Base-by-base conservation (phyloP, 2,329 filamentous ascomycete species). In the Phyllachora maydis region DNA sequence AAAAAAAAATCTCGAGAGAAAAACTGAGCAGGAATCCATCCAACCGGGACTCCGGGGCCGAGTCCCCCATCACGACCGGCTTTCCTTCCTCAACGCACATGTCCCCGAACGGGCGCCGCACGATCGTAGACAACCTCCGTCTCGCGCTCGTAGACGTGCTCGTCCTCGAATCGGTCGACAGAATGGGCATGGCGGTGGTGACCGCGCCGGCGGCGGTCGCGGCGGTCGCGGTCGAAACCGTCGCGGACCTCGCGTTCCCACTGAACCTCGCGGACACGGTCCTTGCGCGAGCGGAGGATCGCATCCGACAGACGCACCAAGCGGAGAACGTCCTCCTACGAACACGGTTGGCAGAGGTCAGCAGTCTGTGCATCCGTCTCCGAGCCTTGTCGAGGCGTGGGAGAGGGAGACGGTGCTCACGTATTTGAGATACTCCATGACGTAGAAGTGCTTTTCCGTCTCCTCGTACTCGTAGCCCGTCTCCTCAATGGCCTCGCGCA, bases 401-500 rank as follows among this genome's bases (percentile, higher is more conserved):
- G 20, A 19, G n/a, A n/a, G n/a, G n/a, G n/a, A n/a, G n/a, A n/a
- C n/a, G n/a, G n/a, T n/a, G 67, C 81, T 63, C 58, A 92, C 83
- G 42, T 88, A 82, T 50, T 62, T 58, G 25, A 98, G 59, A 45
- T 91, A 93, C 32, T 85, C 69, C 56, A 92, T 85, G 21, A 95
- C 68, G 46, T 93, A 95, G 49, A 77, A 95, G 48, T 81, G 90
- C 31, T 63, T 66, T 25, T 81, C 74, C 0, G 79, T 88, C 56
- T 95, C 83, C 43, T 93, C 81, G 40, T 72, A 95, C 29, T 78
- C 70, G 46, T 92, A 95, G 3, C 79, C 79, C 40, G 72, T 52
- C 37, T 74, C 59, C 35, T 91, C 73, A 32, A 95, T 77, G 11
- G 88, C 88, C 42, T 93, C 82, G 24, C 74, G 69, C 28, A 73